phyloP scores from a whole-genome alignment of 2,329 filamentous ascomycete species.

The Bipolaris oryzae region DNA sequence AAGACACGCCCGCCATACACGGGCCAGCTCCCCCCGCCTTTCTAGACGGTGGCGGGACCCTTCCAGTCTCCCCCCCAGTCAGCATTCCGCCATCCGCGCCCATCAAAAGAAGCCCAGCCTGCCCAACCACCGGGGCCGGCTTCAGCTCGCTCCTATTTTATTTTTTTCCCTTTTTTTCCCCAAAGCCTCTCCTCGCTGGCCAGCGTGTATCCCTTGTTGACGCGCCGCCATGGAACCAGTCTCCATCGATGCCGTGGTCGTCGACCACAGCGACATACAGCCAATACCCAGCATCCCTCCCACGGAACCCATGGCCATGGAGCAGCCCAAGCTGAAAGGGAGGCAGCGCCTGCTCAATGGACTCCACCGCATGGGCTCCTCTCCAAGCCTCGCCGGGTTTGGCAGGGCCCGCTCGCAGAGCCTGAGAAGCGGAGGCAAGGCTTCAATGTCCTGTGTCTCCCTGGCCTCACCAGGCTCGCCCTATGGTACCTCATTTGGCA shows the following conservation, averaged over 20 bases:
- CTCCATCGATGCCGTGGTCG: slow-evolving; percentile 48
- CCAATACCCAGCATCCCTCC: slow-evolving; percentile 23
- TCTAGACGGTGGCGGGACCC: slow-evolving; percentile 16
- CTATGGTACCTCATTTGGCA: slow-evolving; percentile 60
- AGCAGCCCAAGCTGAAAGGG: slow-evolving; percentile 65
- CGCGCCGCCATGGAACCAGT: slow-evolving; percentile 41
- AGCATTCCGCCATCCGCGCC: slow-evolving; percentile 15
- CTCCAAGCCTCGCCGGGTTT: slow-evolving; percentile 70
- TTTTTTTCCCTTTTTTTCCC: not conserved
- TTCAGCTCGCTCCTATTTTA: slow-evolving; percentile 11
- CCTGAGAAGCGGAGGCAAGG: slow-evolving; percentile 67
- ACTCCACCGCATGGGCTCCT: slow-evolving; percentile 82
- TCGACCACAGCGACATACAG: slow-evolving; percentile 36
- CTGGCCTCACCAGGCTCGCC: slow-evolving; percentile 59
- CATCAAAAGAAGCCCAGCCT: slow-evolving; percentile 36
- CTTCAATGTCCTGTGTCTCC: slow-evolving; percentile 69
- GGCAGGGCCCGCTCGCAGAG: slow-evolving; percentile 70
- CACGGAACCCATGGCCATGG: slow-evolving; percentile 38
- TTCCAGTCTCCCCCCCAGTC: slow-evolving; percentile 7
- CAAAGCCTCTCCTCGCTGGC: slow-evolving; percentile 8
- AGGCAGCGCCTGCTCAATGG: slow-evolving; percentile 73
- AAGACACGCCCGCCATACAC: slow-evolving; percentile 4
- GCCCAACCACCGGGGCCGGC: slow-evolving; percentile 31
- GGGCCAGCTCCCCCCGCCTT: slow-evolving; percentile 30
- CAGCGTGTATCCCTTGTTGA: slow-evolving; percentile 7